Evolutionary conservation across 805 yeast genomes (phyloP), one percentile per base, ranked within the genome.

Genomic region (Wickerhamiella brachini): DNA sequence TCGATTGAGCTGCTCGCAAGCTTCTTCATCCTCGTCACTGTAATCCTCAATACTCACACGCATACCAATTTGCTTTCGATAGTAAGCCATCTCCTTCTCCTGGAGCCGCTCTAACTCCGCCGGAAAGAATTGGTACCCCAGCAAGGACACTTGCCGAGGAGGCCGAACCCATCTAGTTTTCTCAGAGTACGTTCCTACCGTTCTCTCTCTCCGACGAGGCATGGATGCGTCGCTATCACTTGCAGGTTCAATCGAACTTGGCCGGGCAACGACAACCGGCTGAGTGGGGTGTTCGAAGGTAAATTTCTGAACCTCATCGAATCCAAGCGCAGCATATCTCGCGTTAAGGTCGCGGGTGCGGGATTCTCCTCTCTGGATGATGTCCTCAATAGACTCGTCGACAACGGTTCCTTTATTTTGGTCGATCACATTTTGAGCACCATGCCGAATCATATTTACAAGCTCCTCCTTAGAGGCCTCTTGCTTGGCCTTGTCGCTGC

Each of bases 401-500:
- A 50, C 49, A 18, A 50, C 42, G 8, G 58, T 47, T 62, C 67
- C 65, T 61, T 62, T 41, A 17, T 62, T 58, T 23, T 65, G 61
- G 54, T 85, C 89, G 64, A 90, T 85, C 29, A 93, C 89, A 45
- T 80, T 79, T 60, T 82, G 81, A 1, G 97, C 98, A 52, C 98
- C 98, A 65, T 83, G 95, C 62, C 93, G 95, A 63, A 90, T 90
- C 97, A 90, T 93, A 49, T 83, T 84, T 24, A 93, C 72, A 59
- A 90, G 75, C 63, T 90, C 97, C 60, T 87, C 97, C 61, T 85
- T 85, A 10, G 67, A 59, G 1, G 69, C 63, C 5, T 68, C 63
- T 29, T 53, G 47, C 50, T 52, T 53, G 23, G 56, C 62, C 24
- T 54, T 53, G 15, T 53, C 57, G 7, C 46, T 47, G 29, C 51